A percentile compares a stretch with the other conserved stretches of the same genome.
These are phyloP conservation scores for Albatrellus ellisii DNA, from an alignment of 768 basidiomycete genomes.

Conservation along the genomic window DNA sequence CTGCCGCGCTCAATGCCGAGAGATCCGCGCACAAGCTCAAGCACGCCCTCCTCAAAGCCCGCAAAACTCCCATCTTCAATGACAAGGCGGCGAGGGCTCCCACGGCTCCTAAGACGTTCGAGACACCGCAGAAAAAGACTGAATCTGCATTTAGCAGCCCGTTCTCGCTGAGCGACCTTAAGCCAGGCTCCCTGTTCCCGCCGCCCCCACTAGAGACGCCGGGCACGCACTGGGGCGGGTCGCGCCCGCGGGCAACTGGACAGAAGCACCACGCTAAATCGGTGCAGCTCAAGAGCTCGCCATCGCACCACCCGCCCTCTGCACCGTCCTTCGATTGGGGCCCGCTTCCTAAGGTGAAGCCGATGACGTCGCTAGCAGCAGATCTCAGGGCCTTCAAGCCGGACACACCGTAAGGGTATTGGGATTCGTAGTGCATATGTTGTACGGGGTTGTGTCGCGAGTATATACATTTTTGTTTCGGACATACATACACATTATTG, in stretches of 20 bases:
- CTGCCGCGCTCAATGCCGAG: slow-evolving; percentile 75
- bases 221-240: neutral
- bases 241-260: slow-evolving; percentile 1
- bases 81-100: slow-evolving; percentile 28
- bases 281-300: slow-evolving; percentile 19
- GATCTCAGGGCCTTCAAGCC: slow-evolving; percentile 11
- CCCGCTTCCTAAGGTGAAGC: slow-evolving; percentile 29
- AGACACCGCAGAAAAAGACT: slow-evolving; percentile 8
- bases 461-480: neutral
- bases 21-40: slow-evolving; percentile 61
- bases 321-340: slow-evolving; percentile 43
- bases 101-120: slow-evolving; percentile 17
- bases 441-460: neutral
- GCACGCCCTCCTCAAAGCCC: slow-evolving; percentile 42
- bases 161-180: neutral
- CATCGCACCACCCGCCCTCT: slow-evolving; percentile 6
- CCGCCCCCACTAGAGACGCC: neutral
- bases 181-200: neutral
- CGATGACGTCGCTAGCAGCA: slow-evolving; percentile 9
- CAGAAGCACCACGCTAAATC: slow-evolving; percentile 26
- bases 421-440: slow-evolving; percentile 1
- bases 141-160: neutral
- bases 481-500: too few species aligned
- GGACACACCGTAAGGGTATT: neutral
- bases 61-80: slow-evolving; percentile 58